Conservation (phyloP, 2,329 filamentous ascomycete species). For the Trichoderma harzianum region DNA sequence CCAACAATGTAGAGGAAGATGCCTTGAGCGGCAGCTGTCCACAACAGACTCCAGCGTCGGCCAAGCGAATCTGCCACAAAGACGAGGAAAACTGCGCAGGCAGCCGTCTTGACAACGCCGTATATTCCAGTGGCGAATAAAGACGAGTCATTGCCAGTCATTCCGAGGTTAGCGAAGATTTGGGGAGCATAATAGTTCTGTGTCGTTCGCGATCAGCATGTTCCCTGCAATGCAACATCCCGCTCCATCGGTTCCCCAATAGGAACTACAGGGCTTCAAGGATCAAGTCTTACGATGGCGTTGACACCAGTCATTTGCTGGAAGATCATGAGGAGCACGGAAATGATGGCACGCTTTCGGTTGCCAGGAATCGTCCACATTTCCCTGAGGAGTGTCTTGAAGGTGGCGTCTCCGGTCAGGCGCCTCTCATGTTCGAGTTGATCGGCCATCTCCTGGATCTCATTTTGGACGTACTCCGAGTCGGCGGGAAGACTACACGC, state of each 20-base stretch:
- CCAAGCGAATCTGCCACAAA: slow-evolving; percentile 69
- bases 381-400: slow-evolving; percentile 59
- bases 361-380: slow-evolving; percentile 60
- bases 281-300: slow-evolving; percentile 42
- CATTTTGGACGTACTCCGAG: slow-evolving; percentile 54
- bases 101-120: slow-evolving; percentile 65
- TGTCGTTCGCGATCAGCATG: background rate
- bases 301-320: slow-evolving; percentile 69
- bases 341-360: slow-evolving; percentile 61
- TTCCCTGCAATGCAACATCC: background rate
- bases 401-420: slow-evolving; percentile 50
- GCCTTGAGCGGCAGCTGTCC: slow-evolving; percentile 62
- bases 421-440: slow-evolving; percentile 62
- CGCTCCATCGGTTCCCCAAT: background rate
- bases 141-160: slow-evolving; percentile 52
- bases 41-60: slow-evolving; percentile 57
- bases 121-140: slow-evolving; percentile 74
- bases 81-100: slow-evolving; percentile 61
- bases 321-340: slow-evolving; percentile 60
- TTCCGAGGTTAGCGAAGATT: slow-evolving; percentile 65
- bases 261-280: slow-evolving; percentile 30
- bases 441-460: slow-evolving; percentile 58
- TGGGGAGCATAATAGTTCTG: slow-evolving; percentile 65
- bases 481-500: slow-evolving; percentile 47
- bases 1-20: slow-evolving; percentile 66